Percentiles rank a stretch among this genome's conserved stretches.
These are phyloP conservation scores for Corymbia calophylla DNA, from an alignment of 441 rosid species.

Conservation along the genomic window DNA sequence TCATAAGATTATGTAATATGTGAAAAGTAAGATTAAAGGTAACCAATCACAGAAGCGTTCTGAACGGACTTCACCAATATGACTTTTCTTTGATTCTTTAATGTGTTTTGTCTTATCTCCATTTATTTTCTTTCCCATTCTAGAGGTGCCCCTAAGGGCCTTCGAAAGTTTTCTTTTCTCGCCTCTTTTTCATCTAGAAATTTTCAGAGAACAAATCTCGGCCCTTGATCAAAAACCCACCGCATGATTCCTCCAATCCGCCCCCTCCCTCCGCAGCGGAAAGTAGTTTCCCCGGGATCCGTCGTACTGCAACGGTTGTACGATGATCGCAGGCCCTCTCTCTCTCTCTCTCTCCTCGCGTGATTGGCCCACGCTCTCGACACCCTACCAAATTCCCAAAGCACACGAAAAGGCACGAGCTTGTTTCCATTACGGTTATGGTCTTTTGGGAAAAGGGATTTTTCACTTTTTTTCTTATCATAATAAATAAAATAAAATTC, in stretches of 20 bases:
- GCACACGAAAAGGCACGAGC: not conserved
- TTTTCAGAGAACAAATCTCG: not conserved
- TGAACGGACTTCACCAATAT: not conserved
- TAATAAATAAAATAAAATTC: too few species aligned
- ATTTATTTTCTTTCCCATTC: not conserved
- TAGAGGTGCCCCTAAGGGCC: not conserved
- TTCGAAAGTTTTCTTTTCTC: not conserved
- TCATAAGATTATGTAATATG: not conserved
- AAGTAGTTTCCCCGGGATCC: not conserved
- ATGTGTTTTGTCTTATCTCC: not conserved
- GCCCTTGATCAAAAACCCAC: not conserved
- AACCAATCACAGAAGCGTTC: not conserved
- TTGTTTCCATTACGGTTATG: not conserved
- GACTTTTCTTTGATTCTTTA: not conserved
- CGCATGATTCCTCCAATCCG: not conserved
- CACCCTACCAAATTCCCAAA: not conserved
- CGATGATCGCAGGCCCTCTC: not conserved
- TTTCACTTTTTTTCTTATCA: not conserved
- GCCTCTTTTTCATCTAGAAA: not conserved
- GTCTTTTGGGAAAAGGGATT: not conserved
- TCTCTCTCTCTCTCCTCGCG: not conserved
- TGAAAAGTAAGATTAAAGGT: too few species aligned
- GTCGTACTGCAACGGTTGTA: not conserved
- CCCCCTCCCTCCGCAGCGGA: not conserved
- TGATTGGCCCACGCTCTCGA: not conserved